Conservation (phyloP, 352 stramenopile genomes). For the Peronospora destructor region DNA sequence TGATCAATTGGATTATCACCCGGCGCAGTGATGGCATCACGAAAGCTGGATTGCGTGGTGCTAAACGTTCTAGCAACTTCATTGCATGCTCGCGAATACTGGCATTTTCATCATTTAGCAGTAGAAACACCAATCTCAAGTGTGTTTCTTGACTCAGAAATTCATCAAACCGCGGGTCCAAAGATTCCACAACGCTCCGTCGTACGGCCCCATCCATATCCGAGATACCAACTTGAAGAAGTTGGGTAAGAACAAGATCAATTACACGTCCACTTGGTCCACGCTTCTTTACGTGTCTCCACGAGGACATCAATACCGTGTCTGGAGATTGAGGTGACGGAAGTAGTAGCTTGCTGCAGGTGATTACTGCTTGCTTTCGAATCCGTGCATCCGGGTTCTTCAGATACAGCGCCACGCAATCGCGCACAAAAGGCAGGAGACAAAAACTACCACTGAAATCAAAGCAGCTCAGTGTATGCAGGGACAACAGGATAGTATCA, state of each 20-base stretch:
- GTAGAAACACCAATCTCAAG: slow-evolving; percentile 89
- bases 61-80: slow-evolving; percentile 90
- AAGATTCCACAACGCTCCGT: slow-evolving; percentile 88
- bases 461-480: slow-evolving; percentile 92
- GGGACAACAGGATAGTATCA: slow-evolving; percentile 81
- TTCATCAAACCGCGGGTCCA: slow-evolving; percentile 91
- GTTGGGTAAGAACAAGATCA: slow-evolving; percentile 88
- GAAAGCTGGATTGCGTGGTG: slow-evolving; percentile 91
- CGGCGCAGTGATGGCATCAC: slow-evolving; percentile 92
- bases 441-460: slow-evolving; percentile 89
- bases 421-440: slow-evolving; percentile 92
- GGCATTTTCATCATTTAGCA: slow-evolving; percentile 91
- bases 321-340: slow-evolving; percentile 25
- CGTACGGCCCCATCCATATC: slow-evolving; percentile 89
- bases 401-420: slow-evolving; percentile 91
- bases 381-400: slow-evolving; percentile 86
- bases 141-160: slow-evolving; percentile 91
- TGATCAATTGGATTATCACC: slow-evolving; percentile 92
- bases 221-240: slow-evolving; percentile 90
- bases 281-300: slow-evolving; percentile 64
- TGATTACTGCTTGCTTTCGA: slow-evolving; percentile 85
- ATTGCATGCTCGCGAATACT: slow-evolving; percentile 89
- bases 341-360: slow-evolving; percentile 70
- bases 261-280: slow-evolving; percentile 86
- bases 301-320: slow-evolving; percentile 31